These are phyloP conservation scores for Millerago galiae DNA, from an alignment of 805 yeast species.

Conservation along the genomic window DNA sequence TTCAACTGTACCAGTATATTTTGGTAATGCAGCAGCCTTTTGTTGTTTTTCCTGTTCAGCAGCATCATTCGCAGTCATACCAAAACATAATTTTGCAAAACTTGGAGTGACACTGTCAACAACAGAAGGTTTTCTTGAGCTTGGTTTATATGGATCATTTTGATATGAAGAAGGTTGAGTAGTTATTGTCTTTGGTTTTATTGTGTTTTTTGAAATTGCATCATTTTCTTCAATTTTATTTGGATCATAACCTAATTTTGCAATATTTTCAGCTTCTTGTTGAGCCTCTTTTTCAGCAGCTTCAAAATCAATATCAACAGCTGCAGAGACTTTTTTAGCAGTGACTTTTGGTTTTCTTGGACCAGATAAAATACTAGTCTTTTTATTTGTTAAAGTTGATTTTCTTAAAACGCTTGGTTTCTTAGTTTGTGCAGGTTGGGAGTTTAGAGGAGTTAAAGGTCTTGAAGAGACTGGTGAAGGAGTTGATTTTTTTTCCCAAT, in stretches of 20 bases:
- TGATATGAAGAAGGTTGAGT: constrained; percentile 18
- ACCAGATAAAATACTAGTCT: constrained; percentile 43
- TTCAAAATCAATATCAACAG: constrained; percentile 49
- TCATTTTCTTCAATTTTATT: constrained; percentile 18
- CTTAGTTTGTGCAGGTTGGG: constrained; percentile 11
- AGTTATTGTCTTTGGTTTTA: constrained; percentile 17
- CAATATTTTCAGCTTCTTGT: constrained; percentile 65
- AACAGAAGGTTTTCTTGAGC: constrained; percentile 5
- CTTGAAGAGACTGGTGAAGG: constrained; percentile 28
- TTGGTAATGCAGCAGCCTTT: constrained; percentile 46
- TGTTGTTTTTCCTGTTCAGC: constrained; percentile 36
- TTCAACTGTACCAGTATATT: constrained; percentile 69
- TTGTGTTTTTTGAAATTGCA: constrained; percentile 10
- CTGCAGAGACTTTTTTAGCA: constrained; percentile 49
- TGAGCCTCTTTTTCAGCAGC: constrained; percentile 74
- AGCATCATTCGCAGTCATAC: constrained; percentile 70
- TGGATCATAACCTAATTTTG: constrained; percentile 38
- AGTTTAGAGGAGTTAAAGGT: constrained; percentile 20
- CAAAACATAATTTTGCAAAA: constrained; percentile 83
- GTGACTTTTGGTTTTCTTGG: constrained; percentile 55
- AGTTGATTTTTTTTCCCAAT: constrained; percentile 76
- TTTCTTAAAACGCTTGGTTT: constrained; percentile 25
- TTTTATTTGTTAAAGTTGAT: constrained; percentile 24
- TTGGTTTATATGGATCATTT: constrained; percentile 4
- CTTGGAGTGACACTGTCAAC: constrained; percentile 52